Base-by-base conservation (phyloP, 2,329 filamentous ascomycete genomes). In the Xylaria digitata region DNA sequence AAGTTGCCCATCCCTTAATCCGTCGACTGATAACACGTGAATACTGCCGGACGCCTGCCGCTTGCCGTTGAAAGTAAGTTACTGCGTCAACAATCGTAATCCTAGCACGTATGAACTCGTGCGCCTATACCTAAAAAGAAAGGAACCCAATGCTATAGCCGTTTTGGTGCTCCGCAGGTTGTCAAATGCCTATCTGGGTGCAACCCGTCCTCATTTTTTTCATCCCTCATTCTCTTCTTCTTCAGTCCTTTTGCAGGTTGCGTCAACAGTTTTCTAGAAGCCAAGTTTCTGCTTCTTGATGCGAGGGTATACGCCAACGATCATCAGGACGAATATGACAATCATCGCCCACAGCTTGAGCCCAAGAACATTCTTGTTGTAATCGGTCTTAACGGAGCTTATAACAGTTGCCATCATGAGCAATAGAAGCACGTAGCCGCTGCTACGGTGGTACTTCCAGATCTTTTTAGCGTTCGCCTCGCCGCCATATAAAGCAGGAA, bases 401-500 rank as follows among this genome's bases (percentile, higher is more conserved):
- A 86, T 82, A 45, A 97, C 86, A 0, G 94, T 96, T 9, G 87
- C 88, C 68, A 97, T 80, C 68, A 95, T 84, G 73, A 96, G 74
- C 57, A 90, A 75, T 61, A 95, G 80, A 65, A 94, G 82, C 7
- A 88, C 71, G 77, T 99, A 98, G 1, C 95, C 96, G 23, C 84
- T 86, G 61, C 86, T 81, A 34, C 95, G 88, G 78, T 98, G 96
- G 75, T 94, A 97, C 80, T 97, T 97, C 85, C 95, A 98, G 48
- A 97, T 78, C 26, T 84, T 84, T 85, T 94, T 96, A 21, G 94
- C 95, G 2, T 89, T 89, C 30, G 92, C 89, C 69, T 90, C 89
- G 63, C 92, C 89, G 5, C 94, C 94, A 74, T 95, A 96, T 1
- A 97, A 74, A 0, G 77, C 76, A 0, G 94, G 94, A 2, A 87